A percentile compares a stretch with the other conserved stretches of the same genome.
These are phyloP conservation scores for Centella asiatica DNA, from an alignment of 129 eudicot genomes.

Conservation along the genomic window DNA sequence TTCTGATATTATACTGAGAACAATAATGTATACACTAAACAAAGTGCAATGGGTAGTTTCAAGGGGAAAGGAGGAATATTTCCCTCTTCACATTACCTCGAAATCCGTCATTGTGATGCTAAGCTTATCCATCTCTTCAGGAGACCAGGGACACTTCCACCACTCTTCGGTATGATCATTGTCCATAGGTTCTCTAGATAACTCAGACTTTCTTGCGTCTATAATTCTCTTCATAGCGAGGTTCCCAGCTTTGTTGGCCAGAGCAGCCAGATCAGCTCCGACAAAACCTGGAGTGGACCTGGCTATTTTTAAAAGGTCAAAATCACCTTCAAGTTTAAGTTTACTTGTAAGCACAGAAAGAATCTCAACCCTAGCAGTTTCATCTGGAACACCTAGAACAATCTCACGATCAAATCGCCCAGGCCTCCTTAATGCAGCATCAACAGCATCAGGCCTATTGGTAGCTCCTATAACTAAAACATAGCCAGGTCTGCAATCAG, in stretches of 20 bases:
- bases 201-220: constrained; percentile 38
- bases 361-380: constrained; percentile 69
- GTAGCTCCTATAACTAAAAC: constrained; percentile 91
- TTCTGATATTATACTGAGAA: background rate
- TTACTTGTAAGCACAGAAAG: constrained; percentile 51
- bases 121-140: constrained; percentile 68
- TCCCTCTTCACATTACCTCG: constrained; percentile 28
- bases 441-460: constrained; percentile 93
- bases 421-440: constrained; percentile 85
- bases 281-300: constrained; percentile 80
- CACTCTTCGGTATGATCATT: constrained; percentile 37
- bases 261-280: constrained; percentile 74
- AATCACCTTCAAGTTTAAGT: constrained; percentile 57
- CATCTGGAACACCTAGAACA: constrained; percentile 74
- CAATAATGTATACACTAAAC: too few relatives aligned
- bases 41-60: background rate
- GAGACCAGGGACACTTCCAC: constrained; percentile 61
- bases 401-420: constrained; percentile 74
- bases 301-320: constrained; percentile 55
- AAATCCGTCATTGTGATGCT: constrained; percentile 64
- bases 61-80: background rate
- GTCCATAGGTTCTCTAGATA: constrained; percentile 24
- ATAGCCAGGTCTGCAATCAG: constrained; percentile 44
- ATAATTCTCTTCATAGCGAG: constrained; percentile 69
- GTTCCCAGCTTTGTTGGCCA: constrained; percentile 58